Evolutionary conservation across 306 rosid species (phyloP).

Genomic region (Vigna unguiculata): DNA sequence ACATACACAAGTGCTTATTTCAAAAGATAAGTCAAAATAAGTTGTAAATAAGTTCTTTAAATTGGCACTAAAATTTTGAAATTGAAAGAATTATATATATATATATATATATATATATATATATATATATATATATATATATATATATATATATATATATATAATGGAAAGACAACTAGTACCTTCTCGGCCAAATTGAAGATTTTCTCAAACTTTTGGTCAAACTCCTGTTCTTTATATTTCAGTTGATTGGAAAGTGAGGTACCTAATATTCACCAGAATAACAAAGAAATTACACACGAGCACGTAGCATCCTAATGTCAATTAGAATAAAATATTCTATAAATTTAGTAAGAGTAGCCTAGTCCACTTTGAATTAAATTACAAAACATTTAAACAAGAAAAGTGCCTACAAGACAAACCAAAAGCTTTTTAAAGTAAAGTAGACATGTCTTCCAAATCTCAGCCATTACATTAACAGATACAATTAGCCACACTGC

Average conservation of each 20-base stretch:
- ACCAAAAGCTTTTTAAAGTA: constrained; percentile 33
- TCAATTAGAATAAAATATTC: constrained; percentile 31
- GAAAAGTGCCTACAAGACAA: constrained; percentile 35
- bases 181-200: constrained; percentile 80
- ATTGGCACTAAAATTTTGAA: neutral
- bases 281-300: constrained; percentile 30
- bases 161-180: constrained; percentile 14
- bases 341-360: constrained; percentile 25
- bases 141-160: too few species aligned
- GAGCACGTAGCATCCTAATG: constrained; percentile 23
- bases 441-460: constrained; percentile 39
- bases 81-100: neutral
- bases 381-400: constrained; percentile 15
- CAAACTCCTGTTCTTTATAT: constrained; percentile 82
- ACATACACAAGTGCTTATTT: neutral
- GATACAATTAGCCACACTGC: constrained; percentile 27
- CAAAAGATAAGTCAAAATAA: neutral
- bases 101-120: too few species aligned
- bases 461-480: constrained; percentile 35
- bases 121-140: too few species aligned
- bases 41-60: neutral
- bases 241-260: constrained; percentile 75
- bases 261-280: constrained; percentile 59
- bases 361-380: constrained; percentile 26
- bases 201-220: constrained; percentile 68